A percentile compares a stretch with the other conserved stretches of the same genome.
Evolutionary conservation across 2,329 filamentous ascomycete genomes (phyloP).

Genomic region (Colletotrichum salicis): DNA sequence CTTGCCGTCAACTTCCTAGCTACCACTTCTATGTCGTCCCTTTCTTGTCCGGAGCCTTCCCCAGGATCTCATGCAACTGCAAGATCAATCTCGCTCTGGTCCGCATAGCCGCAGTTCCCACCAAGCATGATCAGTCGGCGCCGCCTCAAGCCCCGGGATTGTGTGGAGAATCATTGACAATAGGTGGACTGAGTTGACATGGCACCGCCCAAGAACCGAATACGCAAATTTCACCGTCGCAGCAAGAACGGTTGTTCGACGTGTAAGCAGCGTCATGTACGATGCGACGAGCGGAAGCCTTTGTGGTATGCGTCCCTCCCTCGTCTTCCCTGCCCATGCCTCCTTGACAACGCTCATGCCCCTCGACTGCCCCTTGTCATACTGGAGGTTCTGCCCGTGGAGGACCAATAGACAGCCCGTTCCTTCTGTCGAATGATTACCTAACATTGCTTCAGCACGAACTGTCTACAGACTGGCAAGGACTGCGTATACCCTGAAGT

Average conservation of each 20-base stretch:
- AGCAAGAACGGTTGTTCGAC: slow-evolving; percentile 50
- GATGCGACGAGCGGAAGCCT: slow-evolving; percentile 57
- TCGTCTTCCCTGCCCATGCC: neutral
- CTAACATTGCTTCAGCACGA: slow-evolving; percentile 48
- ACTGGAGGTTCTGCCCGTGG: neutral
- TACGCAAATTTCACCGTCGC: slow-evolving; percentile 50
- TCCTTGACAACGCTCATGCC: too few relatives aligned
- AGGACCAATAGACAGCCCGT: neutral
- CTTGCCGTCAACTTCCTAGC: neutral
- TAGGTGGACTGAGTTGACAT: slow-evolving; percentile 37
- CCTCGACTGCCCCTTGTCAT: neutral
- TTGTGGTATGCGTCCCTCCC: slow-evolving; percentile 50
- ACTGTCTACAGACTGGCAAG: slow-evolving; percentile 56
- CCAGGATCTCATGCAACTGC: slow-evolving; percentile 24
- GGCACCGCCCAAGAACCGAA: slow-evolving; percentile 49
- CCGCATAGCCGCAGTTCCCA: slow-evolving; percentile 15
- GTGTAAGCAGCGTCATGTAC: slow-evolving; percentile 56
- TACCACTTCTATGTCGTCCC: neutral
- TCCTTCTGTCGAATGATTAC: neutral
- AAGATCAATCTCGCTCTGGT: slow-evolving; percentile 14
- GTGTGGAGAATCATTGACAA: slow-evolving; percentile 30
- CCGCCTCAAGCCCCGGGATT: slow-evolving; percentile 26
- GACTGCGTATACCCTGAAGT: slow-evolving; percentile 51
- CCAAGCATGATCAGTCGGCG: slow-evolving; percentile 33
- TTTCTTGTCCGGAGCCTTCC: neutral